phyloP scores from a whole-genome alignment of 1,284 basidiomycete genomes.

The Cutaneotrichosporon curvatum region DNA sequence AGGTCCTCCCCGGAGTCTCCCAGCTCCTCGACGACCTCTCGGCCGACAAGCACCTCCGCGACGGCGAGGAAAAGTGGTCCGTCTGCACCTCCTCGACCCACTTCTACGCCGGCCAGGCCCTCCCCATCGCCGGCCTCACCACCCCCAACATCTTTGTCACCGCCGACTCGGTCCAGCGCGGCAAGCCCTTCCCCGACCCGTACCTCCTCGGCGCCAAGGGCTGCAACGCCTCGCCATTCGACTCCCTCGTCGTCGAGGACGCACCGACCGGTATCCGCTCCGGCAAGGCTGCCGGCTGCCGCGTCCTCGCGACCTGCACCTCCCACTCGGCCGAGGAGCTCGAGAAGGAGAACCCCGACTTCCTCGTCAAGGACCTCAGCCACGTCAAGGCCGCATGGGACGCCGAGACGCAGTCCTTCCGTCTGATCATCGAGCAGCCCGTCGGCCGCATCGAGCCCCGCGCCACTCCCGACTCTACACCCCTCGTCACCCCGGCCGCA shows the following conservation, averaged over 20 bases:
- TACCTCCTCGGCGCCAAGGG: slow-evolving; percentile 48
- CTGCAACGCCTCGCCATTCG: slow-evolving; percentile 42
- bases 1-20: slow-evolving; percentile 43
- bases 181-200: slow-evolving; percentile 50
- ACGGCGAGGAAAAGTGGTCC: slow-evolving; percentile 44
- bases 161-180: slow-evolving; percentile 47
- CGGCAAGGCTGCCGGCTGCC: slow-evolving; percentile 47
- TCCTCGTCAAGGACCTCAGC: slow-evolving; percentile 46
- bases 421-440: slow-evolving; percentile 44
- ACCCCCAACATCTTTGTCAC: slow-evolving; percentile 48
- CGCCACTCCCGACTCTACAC: slow-evolving; percentile 44
- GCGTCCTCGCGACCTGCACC: slow-evolving; percentile 48
- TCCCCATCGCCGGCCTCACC: slow-evolving; percentile 44
- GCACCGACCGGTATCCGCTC: slow-evolving; percentile 49
- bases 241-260: slow-evolving; percentile 48
- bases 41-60: slow-evolving; percentile 30
- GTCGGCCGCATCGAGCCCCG: slow-evolving; percentile 37
- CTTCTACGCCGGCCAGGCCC: slow-evolving; percentile 46
- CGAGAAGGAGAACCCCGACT: slow-evolving; percentile 47
- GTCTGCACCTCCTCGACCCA: slow-evolving; percentile 45
- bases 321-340: slow-evolving; percentile 45
- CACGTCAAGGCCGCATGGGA: slow-evolving; percentile 44
- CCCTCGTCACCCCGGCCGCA: slow-evolving; percentile 44
- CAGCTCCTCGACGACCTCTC: slow-evolving; percentile 37
- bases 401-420: slow-evolving; percentile 36